Evolutionary conservation across 78 protist genomes (phyloP), one percentile per base, ranked within the genome.

Genomic region (Anaeramoeba flamelloides): DNA sequence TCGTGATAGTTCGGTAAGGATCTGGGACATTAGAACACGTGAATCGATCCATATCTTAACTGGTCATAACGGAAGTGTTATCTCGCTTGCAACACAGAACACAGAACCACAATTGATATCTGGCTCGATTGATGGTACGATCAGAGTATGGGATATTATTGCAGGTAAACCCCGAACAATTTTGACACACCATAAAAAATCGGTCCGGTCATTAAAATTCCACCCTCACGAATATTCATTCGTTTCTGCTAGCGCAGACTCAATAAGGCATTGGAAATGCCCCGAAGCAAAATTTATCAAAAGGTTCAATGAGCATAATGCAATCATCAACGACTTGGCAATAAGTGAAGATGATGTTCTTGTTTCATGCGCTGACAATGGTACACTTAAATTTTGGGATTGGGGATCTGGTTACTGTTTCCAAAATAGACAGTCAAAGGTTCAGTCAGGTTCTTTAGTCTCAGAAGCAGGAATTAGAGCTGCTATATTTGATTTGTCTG

Each of bases 181-280:
- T 1, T 86, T 97, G 26, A 97, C 99, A 22, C 89, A 95, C 76
- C 99, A 97, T 90, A 97, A 96, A 90, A 94, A 95, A 83, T 4
- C 88, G 36, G 91, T 97, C 1, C 85, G 99, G 64, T 81, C 79
- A 12, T 38, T 17, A 26, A 87, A 77, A 0, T 31, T 87, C 33
- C 97, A 93, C 81, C 96, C 90, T 4, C 39, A 2, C n/a, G 96
- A 95, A 82, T 93, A 83, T 38, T 77, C 96, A 33, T 92, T 95
- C 37, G 95, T 87, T 0, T 65, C 96, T 0, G 98, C 83, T 2
- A 77, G 91, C 30, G 83, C 95, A 1, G 99, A 96, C 86, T 89
- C 92, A 79, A 83, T 97, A 79, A 96, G 94, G 77, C 91, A 95
- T 84, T 97, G 97, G 97, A 79, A 79, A 75, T 87, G 80, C 30